A percentile compares a stretch with the other conserved stretches of the same genome.
Conservation (phyloP, 108 stramenopile species). For the Parietichytrium sp. region DNA sequence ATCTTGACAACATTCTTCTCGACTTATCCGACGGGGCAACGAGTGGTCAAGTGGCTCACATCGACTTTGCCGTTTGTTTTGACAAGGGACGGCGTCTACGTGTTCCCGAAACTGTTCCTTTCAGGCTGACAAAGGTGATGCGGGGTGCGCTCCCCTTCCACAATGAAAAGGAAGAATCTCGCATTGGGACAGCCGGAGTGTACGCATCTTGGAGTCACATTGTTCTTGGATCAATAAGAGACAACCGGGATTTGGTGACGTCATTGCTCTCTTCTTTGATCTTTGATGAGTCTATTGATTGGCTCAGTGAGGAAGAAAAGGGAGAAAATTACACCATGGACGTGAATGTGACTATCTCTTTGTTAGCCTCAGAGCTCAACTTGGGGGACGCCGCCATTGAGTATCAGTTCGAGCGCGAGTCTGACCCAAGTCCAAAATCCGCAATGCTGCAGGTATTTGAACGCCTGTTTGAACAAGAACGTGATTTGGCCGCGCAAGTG, state of each 20-base stretch:
- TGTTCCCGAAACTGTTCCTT: constrained; percentile 45
- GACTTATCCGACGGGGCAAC: constrained; percentile 17
- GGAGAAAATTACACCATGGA: neutral
- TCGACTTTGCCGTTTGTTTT: constrained; percentile 49
- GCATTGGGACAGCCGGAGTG: neutral
- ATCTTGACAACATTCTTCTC: constrained; percentile 66
- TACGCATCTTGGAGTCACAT: neutral
- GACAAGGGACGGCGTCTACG: constrained; percentile 33
- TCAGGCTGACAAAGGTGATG: constrained; percentile 26
- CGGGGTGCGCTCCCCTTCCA: neutral
- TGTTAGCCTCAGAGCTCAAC: neutral
- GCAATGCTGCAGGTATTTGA: neutral
- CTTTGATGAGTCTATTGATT: neutral
- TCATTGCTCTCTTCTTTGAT: neutral
- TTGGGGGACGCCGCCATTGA: neutral
- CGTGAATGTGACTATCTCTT: constrained; percentile 13
- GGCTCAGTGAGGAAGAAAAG: neutral
- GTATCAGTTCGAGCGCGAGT: too few relatives aligned
- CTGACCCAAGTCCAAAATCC: neutral
- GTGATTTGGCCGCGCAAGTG: neutral
- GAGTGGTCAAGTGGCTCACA: constrained; percentile 48
- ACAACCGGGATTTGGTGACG: neutral
- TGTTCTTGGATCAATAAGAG: neutral
- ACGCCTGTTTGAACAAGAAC: neutral
- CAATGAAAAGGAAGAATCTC: neutral